Evolutionary conservation across 257 asterid species (phyloP), one percentile per base, ranked within the genome.

Genomic region (Nicotiana paniculata): DNA sequence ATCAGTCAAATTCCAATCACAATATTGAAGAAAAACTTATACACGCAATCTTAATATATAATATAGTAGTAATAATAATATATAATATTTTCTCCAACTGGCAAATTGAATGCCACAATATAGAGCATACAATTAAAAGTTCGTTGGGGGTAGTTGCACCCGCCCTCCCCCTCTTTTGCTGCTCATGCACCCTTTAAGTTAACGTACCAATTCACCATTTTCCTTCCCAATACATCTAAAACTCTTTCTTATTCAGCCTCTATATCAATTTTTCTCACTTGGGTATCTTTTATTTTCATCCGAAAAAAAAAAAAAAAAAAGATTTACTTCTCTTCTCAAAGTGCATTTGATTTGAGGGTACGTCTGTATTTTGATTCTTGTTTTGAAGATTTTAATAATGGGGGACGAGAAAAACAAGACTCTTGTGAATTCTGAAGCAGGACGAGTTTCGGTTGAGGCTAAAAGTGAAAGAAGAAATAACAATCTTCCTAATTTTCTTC

Each of bases 401-500:
- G 84, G 55, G 75, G 80, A 77, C 63, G 78, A 63, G 54, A n/a
- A 16, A 18, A 64, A 43, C 46, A 64, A 11, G 77, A 72, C 15
- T 33, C 66, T 43, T 74, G 55, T 32, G 61, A 35, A 64, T 54
- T 43, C 72, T 37, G 77, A 30, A 24, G 7, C 35, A 9, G 58
- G 16, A n/a, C 53, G 21, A 77, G 10, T 75, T 10, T 32, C 61
- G 8, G 80, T 80, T 21, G 77, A 80, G 37, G 32, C 64, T 16
- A 37, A 82, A 62, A 43, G 11, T 43, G 48, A 43, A 15, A 75
- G 61, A 48, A 54, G 77, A 69, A 65, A 66, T 61, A 59, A 65
- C 46, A 37, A 67, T 35, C 89, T 86, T 53, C 89, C 90, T 0
- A 88, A 84, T 51, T 88, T 86, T 83, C 86, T 88, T 30, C 74